These are phyloP conservation scores for Crassisporium funariophilum DNA, from an alignment of 768 basidiomycete species.

Conservation along the genomic window DNA sequence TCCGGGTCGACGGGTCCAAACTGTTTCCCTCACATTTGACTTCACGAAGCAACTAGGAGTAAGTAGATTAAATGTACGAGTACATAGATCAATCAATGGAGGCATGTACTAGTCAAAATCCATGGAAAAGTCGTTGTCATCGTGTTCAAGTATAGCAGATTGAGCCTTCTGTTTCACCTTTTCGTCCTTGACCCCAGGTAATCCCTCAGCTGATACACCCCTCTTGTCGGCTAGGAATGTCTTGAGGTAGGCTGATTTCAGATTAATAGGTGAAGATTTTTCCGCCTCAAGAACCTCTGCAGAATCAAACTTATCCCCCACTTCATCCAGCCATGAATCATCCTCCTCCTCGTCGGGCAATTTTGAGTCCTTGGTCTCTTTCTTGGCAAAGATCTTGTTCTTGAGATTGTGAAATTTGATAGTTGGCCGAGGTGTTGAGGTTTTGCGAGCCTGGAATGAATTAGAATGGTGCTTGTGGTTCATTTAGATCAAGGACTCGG, in stretches of 20 bases:
- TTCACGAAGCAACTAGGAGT: not conserved
- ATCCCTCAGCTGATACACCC: not conserved
- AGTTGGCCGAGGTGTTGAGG: slow-evolving; percentile 1
- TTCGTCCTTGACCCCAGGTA: not conserved
- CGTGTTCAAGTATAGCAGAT: not conserved
- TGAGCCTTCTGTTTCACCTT: not conserved
- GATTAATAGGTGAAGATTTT: not conserved
- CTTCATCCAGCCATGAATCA: slow-evolving; percentile 9
- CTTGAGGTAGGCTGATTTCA: not conserved
- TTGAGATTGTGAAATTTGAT: slow-evolving; percentile 11
- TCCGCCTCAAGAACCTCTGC: not conserved
- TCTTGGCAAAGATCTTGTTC: slow-evolving; percentile 5
- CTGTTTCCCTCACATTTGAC: not conserved
- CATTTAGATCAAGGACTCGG: not conserved
- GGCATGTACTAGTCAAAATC: not conserved
- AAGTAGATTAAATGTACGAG: too few relatives aligned
- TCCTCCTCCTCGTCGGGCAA: slow-evolving; percentile 4
- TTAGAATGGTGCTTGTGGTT: not conserved
- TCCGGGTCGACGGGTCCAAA: not conserved
- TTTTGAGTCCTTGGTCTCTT: not conserved
- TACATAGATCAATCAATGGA: too few relatives aligned
- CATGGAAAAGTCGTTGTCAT: slow-evolving; percentile 10
- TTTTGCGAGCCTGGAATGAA: slow-evolving; percentile 9
- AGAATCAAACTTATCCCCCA: not conserved
- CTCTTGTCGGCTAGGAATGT: not conserved